These are phyloP conservation scores for Phytophthora cactorum DNA, from an alignment of 352 stramenopile genomes.

Conservation along the genomic window DNA sequence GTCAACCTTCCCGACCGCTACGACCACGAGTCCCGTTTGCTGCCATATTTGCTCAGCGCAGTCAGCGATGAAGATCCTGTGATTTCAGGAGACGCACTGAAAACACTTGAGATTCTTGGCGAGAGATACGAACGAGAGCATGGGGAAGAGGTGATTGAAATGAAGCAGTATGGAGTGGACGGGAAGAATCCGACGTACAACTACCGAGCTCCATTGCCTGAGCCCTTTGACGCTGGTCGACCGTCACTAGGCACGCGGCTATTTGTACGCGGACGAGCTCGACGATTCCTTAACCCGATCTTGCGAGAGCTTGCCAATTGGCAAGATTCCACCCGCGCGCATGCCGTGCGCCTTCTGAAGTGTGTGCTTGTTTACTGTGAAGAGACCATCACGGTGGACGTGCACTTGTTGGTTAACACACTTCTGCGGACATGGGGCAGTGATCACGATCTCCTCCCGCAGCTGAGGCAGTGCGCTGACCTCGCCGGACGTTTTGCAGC, in stretches of 20 bases:
- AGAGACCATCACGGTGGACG: slow-evolving; percentile 93
- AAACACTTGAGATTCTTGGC: slow-evolving; percentile 75
- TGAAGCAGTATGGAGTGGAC: slow-evolving; percentile 95
- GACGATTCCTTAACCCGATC: slow-evolving; percentile 90
- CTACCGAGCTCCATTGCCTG: slow-evolving; percentile 78
- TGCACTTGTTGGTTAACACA: slow-evolving; percentile 74
- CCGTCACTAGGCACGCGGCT: slow-evolving; percentile 91
- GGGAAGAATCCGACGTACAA: slow-evolving; percentile 89
- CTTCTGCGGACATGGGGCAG: slow-evolving; percentile 61
- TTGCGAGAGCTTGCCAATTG: slow-evolving; percentile 93
- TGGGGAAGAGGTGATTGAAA: slow-evolving; percentile 90
- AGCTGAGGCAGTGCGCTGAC: slow-evolving; percentile 51
- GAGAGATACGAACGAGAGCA: slow-evolving; percentile 72
- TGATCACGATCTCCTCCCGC: slow-evolving; percentile 33
- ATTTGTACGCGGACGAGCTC: slow-evolving; percentile 90
- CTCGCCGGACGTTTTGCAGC: slow-evolving; percentile 67
- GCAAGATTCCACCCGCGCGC: slow-evolving; percentile 79
- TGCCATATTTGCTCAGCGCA: slow-evolving; percentile 95
- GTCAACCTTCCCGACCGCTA: slow-evolving; percentile 92
- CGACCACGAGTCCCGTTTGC: slow-evolving; percentile 93
- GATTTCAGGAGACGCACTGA: slow-evolving; percentile 64
- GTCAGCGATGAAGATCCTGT: slow-evolving; percentile 71
- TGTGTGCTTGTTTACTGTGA: slow-evolving; percentile 94
- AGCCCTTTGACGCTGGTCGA: slow-evolving; percentile 72
- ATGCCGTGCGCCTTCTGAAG: slow-evolving; percentile 89